Evolutionary conservation across 2,329 filamentous ascomycete genomes (phyloP), one percentile per base, ranked within the genome.

Genomic region (Seiridium unicorne): DNA sequence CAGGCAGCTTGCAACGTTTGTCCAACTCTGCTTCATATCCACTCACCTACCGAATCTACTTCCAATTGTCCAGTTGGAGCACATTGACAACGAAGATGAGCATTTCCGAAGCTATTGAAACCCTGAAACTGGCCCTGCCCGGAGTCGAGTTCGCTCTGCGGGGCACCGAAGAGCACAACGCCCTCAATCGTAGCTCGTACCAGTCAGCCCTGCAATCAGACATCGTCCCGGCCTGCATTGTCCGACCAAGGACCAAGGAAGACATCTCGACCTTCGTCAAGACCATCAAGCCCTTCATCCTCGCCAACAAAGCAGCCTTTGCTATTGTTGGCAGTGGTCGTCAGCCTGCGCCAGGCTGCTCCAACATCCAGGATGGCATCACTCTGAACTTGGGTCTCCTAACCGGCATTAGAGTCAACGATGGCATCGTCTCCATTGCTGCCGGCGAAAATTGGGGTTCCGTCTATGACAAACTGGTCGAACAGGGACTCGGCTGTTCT

Each of bases 351-450:
- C 53, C 65, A 26, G 64, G 63, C 2, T 62, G 57, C 34, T 61
- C 65, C 34, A 68, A 66, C 44, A 51, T 66, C 3, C 48, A 64
- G n/a, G 32, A 48, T 4, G 65, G 64, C n/a, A 35, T 67, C n/a
- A 66, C 64, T 5, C 61, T 68, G 47, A 63, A 67, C n/a, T 59
- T 62, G 58, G 58, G 62, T 10, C 48, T 56, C 4, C 59, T 67
- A 3, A 62, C 63, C 31, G 62, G 61, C 5, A 59, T 67, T 35
- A 40, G 5, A 6, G n/a, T 67, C 5, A 61, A 40, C n/a, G 38
- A 61, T 10, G 65, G 53, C 4, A 10, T 54, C 2, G 64, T 64
- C 3, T 40, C 60, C 34, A 64, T 67, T 13, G 61, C 49, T 3
- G 61, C 59, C n/a, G 65, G 66, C 0, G 60, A 65, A 42, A 62